Evolutionary conservation across 1,284 basidiomycete species (phyloP), one percentile per base, ranked within the genome.

Genomic region (Leccinum pachyderme): DNA sequence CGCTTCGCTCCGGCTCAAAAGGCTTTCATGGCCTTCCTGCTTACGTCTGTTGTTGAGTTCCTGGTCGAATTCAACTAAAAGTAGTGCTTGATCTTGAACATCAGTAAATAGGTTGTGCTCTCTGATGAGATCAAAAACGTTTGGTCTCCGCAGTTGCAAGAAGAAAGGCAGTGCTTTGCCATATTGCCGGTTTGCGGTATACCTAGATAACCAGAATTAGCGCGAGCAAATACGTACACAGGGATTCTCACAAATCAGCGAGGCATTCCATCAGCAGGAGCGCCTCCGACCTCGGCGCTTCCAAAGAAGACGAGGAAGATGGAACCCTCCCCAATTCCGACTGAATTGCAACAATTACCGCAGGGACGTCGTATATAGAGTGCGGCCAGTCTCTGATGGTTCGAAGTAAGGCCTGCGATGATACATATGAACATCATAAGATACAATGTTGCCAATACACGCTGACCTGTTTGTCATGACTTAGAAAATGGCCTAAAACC

Each of bases 101-200:
- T 93, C 93, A 22, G 93, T 93, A 72, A 98, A 98, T 2, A 99
- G 79, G 62, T 97, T 97, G 70, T 98, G 81, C 54, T 98, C 93
- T 44, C 90, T 81, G 60, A 99, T 98, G 52, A 99, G 86, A 61
- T 95, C 90, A 69, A 99, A 98, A 2, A 98, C 95, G 61, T 93
- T 89, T 2, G 93, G 86, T 49, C 89, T 81, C 8, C 95, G 84
- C 12, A 99, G 77, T 3, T 91, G 84, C 9, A 99, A 80, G 73
- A 89, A 93, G 75, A 87, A 98, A 0, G 92, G 90, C 2, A 99
- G 75, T 0, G 96, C 97, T 73, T 96, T 95, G 25, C 92, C 94
- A 0, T 93, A 93, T 74, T 98, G 95, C 2, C 90, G 86, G 62
- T 96, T 95, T 12, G 84, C 77, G 25, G 89, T 85, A 71, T 93